These are phyloP conservation scores for Yamadazyma mexicana DNA, from an alignment of 1,139 yeast genomes.

Conservation along the genomic window DNA sequence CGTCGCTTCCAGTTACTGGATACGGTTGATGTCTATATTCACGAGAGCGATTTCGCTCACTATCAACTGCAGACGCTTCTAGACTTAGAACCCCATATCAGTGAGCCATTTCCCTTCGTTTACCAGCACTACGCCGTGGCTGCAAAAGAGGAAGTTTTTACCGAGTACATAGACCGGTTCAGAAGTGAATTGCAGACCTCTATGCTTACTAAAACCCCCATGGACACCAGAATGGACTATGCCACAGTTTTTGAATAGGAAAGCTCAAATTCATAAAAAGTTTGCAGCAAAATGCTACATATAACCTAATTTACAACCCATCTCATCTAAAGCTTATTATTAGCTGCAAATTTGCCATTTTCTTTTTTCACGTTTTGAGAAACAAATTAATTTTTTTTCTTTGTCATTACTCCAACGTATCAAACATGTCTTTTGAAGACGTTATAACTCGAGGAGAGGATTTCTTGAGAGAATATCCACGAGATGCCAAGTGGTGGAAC, in stretches of 20 bases:
- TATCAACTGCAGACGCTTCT: conserved; percentile 13
- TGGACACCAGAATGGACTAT: conserved; percentile 7
- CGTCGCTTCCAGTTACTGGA: conserved; percentile 9
- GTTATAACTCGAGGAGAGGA: conserved; percentile 77
- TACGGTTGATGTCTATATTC: conserved; percentile 9
- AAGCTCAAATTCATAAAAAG: no score
- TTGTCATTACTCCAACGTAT: not conserved
- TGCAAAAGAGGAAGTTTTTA: conserved; percentile 4
- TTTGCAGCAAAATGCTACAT: no score
- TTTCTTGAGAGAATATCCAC: conserved; percentile 62
- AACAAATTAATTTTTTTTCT: no score
- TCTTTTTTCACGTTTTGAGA: not conserved
- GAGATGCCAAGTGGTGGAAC: conserved; percentile 63
- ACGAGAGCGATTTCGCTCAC: conserved; percentile 15
- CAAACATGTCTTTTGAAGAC: conserved; percentile 67
- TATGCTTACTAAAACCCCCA: not conserved
- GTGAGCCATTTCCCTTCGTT: conserved; percentile 6
- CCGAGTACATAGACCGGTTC: conserved; percentile 1
- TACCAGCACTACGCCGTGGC: conserved; percentile 9
- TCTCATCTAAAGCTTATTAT: no score
- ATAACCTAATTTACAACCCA: no score
- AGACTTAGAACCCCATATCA: conserved; percentile 3
- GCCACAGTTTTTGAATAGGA: conserved; percentile 1
- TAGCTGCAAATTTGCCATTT: not conserved
- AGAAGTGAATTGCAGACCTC: not conserved